These are phyloP conservation scores for Kwoniella heveanensis DNA, from an alignment of 768 basidiomycete genomes.

Conservation along the genomic window DNA sequence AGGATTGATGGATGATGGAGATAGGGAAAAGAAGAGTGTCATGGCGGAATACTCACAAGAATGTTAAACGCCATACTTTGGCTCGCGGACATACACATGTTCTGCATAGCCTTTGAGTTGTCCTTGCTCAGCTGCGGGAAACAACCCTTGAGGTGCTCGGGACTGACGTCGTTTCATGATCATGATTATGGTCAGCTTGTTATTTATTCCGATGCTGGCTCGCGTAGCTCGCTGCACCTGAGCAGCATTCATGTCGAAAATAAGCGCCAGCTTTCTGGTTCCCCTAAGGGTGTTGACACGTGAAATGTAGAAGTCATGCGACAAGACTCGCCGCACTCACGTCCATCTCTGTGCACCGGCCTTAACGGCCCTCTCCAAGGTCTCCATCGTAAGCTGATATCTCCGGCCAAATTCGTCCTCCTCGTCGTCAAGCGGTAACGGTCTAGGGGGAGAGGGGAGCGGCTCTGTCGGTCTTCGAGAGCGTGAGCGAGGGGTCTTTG, in stretches of 20 bases:
- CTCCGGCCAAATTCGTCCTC: constrained; percentile 35
- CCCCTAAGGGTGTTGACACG: no score
- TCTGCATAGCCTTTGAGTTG: constrained; percentile 30
- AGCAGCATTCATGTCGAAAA: no score
- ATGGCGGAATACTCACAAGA: constrained; percentile 32
- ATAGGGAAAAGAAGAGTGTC: no score
- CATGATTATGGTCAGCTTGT: no score
- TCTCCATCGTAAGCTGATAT: constrained; percentile 41
- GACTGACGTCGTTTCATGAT: constrained; percentile 6
- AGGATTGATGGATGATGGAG: no score
- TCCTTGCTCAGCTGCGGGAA: constrained; percentile 32
- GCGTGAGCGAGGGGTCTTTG: constrained; percentile 17
- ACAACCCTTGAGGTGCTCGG: constrained; percentile 33
- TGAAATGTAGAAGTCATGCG: no score
- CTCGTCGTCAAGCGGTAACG: constrained; percentile 5
- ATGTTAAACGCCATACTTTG: constrained; percentile 36
- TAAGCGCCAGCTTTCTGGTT: no score
- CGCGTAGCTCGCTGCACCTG: no score
- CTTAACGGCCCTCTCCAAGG: constrained; percentile 47
- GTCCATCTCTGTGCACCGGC: constrained; percentile 53
- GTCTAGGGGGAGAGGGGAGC: constrained; percentile 21
- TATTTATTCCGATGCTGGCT: no score
- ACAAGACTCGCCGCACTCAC: no score
- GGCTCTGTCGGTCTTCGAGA: constrained; percentile 8
- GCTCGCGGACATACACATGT: constrained; percentile 34